Evolutionary conservation across 352 stramenopile species (phyloP).

Genomic region (Aphanomyces invadans): DNA sequence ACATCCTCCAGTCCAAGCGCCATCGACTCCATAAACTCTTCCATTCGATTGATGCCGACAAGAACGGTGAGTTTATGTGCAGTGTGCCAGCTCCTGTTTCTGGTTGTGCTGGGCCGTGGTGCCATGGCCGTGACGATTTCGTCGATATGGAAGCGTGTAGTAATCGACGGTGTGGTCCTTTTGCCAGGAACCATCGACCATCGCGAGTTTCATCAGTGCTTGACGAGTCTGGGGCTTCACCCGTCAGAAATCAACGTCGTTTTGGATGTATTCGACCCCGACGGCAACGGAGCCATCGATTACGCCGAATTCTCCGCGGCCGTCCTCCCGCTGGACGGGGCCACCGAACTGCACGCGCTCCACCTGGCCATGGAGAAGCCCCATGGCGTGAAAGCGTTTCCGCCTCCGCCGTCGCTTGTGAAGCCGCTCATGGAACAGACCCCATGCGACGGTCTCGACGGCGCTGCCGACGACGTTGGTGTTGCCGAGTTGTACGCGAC

Average conservation of each 20-base stretch:
- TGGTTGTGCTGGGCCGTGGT: no score
- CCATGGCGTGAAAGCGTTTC: slow-evolving; percentile 6
- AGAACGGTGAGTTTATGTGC: background rate
- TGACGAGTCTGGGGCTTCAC: background rate
- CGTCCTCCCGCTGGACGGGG: background rate
- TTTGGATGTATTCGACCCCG: background rate
- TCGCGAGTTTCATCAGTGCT: background rate
- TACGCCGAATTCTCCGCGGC: background rate
- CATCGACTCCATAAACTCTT: slow-evolving; percentile 13
- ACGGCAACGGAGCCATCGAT: background rate
- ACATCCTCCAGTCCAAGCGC: background rate
- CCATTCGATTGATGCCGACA: slow-evolving; percentile 2
- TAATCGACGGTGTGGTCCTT: no score
- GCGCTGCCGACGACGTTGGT: background rate
- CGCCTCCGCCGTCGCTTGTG: background rate
- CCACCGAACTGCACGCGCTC: background rate
- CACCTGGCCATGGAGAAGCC: background rate
- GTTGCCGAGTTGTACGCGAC: background rate
- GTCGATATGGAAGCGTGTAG: no score
- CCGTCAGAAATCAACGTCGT: background rate
- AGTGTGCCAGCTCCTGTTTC: no score
- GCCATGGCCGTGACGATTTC: no score
- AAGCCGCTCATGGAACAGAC: background rate
- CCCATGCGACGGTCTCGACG: background rate
- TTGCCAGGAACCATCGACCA: slow-evolving; percentile 10